These are phyloP conservation scores for Terfezia claveryi DNA, from an alignment of 495 filamentous ascomycete species.

Conservation along the genomic window DNA sequence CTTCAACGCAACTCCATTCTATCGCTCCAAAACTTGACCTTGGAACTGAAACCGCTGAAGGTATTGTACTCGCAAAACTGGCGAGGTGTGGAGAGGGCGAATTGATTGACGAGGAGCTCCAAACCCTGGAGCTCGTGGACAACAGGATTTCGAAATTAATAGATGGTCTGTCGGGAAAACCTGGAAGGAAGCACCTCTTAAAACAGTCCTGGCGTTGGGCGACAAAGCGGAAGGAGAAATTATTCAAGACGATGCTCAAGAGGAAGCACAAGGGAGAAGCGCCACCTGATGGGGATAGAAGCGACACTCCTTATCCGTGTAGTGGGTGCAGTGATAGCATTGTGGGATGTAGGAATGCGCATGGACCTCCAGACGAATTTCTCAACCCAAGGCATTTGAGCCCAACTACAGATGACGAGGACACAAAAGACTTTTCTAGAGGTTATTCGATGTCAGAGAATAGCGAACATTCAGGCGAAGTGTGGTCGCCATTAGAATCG, in stretches of 20 bases:
- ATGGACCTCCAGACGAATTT: too few relatives aligned
- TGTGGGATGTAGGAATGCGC: too few relatives aligned
- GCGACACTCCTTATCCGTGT: background rate
- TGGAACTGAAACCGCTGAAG: background rate
- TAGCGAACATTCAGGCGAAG: background rate
- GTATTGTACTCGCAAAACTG: too few relatives aligned
- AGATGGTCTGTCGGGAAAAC: background rate
- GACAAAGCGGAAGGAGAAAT: background rate
- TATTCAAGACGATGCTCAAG: background rate
- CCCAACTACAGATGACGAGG: background rate
- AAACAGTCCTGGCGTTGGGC: background rate
- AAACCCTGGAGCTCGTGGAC: background rate
- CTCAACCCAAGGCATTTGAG: too few relatives aligned
- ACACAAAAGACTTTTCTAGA: background rate
- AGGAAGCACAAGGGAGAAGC: background rate
- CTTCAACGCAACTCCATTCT: background rate
- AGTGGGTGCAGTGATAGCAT: too few relatives aligned
- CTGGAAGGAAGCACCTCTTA: background rate
- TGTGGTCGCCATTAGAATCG: background rate
- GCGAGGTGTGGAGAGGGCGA: too few relatives aligned
- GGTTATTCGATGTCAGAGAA: background rate
- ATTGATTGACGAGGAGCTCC: background rate
- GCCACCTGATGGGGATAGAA: background rate
- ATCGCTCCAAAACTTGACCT: background rate
- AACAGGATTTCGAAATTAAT: background rate